Conservation (phyloP, 768 basidiomycete genomes). For the Atractiella rhizophila region DNA sequence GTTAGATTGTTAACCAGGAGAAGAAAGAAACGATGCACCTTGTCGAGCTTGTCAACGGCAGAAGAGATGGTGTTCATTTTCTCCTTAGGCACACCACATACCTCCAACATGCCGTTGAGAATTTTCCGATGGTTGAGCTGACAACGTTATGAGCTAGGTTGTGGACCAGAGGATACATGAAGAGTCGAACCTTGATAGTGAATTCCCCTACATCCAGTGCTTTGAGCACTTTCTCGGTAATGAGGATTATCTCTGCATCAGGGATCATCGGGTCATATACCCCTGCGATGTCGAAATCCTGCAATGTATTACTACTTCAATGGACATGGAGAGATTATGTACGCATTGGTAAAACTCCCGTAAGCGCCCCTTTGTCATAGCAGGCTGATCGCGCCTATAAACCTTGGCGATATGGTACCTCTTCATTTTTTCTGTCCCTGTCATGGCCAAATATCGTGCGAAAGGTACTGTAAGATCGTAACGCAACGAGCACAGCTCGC, state of each 20-base stretch:
- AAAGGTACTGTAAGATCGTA: constrained; percentile 96
- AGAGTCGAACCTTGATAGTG: constrained; percentile 47
- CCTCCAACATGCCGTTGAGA: constrained; percentile 83
- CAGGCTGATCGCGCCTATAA: constrained; percentile 82
- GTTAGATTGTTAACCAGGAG: not conserved
- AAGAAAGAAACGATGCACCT: constrained; percentile 30
- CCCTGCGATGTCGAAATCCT: constrained; percentile 93
- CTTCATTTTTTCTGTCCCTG: constrained; percentile 50
- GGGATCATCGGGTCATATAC: constrained; percentile 88
- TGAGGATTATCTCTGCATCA: constrained; percentile 65
- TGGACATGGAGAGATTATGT: constrained; percentile 16
- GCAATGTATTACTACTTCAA: not conserved
- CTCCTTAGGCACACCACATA: constrained; percentile 73
- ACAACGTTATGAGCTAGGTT: not conserved
- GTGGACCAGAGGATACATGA: not conserved
- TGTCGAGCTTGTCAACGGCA: constrained; percentile 95
- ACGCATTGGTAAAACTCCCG: constrained; percentile 95
- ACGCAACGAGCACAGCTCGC: constrained; percentile 74
- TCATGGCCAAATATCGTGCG: constrained; percentile 85
- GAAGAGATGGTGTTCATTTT: constrained; percentile 81
- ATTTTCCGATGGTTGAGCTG: constrained; percentile 91
- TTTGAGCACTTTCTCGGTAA: constrained; percentile 54
- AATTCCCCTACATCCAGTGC: constrained; percentile 79
- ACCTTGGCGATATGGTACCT: constrained; percentile 98
- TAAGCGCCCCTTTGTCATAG: constrained; percentile 95